Evolutionary conservation across 179 eudicot species (phyloP), one percentile per base, ranked within the genome.

Genomic region (Actinidia polygama): DNA sequence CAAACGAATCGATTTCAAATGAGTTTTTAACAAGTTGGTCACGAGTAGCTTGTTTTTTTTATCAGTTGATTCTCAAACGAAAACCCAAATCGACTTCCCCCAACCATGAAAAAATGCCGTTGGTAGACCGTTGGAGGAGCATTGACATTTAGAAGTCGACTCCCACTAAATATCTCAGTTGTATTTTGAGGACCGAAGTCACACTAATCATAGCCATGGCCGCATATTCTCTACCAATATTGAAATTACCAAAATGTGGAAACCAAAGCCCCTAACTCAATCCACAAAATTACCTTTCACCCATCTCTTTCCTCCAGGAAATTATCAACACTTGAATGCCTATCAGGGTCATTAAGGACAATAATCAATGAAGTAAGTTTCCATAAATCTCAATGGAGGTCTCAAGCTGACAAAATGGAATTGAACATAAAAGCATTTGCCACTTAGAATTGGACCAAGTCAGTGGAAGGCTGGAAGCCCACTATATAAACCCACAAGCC

Each of bases 401-500:
- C 69, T 64, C 10, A 64, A 64, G 72, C 49, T 68, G 49, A 68
- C 30, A 67, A 30, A 5, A 36, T 68, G 9, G 72, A 68, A 68
- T 3, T 24, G 44, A 66, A 26, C 36, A 36, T 44, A 68, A 16
- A 11, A 24, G 40, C 40, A 4, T 5, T 30, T 30, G 40, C 10
- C 74, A 9, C 19, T 19, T 36, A 40, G 24, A 10, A 71, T 44
- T 78, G 6, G 80, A 78, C 80, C 72, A 46, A 18, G 21, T 47
- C 15, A 30, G 36, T 1, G 7, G 50, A 58, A 19, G 11, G 11
- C 50, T 1, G 7, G 50, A 58, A 19, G 11, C n/a, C 50, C 50
- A 12, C 16, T 77, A 77, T 77, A 77, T 77, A 77, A 59, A 77
- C 70, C 80, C 71, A 49, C 57, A 57, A 47, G 14, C 19, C 59